Conservation (phyloP, 2,329 filamentous ascomycete genomes). For the Fusarium tricinctum region DNA sequence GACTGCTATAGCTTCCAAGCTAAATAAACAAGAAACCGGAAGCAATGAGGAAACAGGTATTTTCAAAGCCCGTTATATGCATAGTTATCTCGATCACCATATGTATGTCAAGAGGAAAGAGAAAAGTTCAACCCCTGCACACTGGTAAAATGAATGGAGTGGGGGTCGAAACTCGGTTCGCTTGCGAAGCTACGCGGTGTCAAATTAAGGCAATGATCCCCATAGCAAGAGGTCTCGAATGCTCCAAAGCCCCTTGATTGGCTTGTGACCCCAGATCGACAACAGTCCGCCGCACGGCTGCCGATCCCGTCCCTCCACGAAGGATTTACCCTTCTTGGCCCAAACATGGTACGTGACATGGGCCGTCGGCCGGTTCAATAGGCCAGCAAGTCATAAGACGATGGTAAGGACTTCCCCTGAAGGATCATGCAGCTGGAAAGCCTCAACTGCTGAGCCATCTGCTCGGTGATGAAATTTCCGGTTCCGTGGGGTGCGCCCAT, state of each 20-base stretch:
- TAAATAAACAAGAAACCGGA: not conserved
- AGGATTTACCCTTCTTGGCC: constrained; percentile 9
- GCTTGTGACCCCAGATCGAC: constrained; percentile 1
- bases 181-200: not conserved
- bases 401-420: not conserved
- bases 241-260: not conserved
- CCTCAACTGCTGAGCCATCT: not conserved
- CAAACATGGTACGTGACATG: not conserved
- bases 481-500: not conserved
- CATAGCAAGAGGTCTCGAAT: not conserved
- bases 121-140: not conserved
- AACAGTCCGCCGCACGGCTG: constrained; percentile 1
- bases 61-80: rapidly evolving
- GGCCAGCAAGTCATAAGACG: not conserved
- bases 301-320: constrained; percentile 11
- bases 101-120: not conserved
- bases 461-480: not conserved
- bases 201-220: constrained; percentile 8
- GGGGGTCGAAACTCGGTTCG: not conserved
- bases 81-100: too few species aligned
- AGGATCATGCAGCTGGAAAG: not conserved
- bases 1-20: not conserved
- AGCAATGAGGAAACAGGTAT: not conserved
- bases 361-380: too few species aligned
- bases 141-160: not conserved